phyloP scores from a whole-genome alignment of 1,139 yeast species.

The Blastobotrys raffinosifermentans region DNA sequence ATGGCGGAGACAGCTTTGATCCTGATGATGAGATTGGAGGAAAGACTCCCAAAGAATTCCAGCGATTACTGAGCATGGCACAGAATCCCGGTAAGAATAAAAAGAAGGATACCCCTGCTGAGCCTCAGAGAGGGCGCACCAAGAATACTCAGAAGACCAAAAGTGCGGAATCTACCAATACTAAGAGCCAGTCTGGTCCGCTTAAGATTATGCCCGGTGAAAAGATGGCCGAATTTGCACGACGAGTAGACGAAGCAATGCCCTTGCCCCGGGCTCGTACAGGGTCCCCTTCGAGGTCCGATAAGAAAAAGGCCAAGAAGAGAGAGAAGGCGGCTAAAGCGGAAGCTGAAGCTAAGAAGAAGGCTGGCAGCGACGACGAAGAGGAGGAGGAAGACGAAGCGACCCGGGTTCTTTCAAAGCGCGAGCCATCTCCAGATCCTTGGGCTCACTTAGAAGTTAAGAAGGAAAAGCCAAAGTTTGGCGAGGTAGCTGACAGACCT shows the following conservation, averaged over 20 bases:
- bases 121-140: conserved; percentile 4
- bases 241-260: conserved; percentile 37
- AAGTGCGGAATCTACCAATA: not conserved
- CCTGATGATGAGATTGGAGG: conserved; percentile 21
- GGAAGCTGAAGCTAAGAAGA: conserved; percentile 18
- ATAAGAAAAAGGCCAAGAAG: conserved; percentile 23
- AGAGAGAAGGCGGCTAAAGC: conserved; percentile 19
- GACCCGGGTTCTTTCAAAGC: conserved; percentile 16
- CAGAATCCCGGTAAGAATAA: conserved; percentile 11
- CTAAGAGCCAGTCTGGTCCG: not conserved
- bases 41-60: conserved; percentile 31
- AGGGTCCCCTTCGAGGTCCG: conserved; percentile 26
- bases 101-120: conserved; percentile 3
- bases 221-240: conserved; percentile 31
- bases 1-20: conserved; percentile 11
- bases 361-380: conserved; percentile 19
- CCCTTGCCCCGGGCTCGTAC: conserved; percentile 34
- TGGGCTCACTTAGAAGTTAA: conserved; percentile 33
- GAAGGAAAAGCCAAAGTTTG: conserved; percentile 34
- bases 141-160: conserved; percentile 6
- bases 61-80: conserved; percentile 26
- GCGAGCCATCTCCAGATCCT: conserved; percentile 37
- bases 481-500: conserved; percentile 38
- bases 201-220: conserved; percentile 31
- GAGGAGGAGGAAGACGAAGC: conserved; percentile 22